Percentiles rank a stretch among this genome's conserved stretches.
Conservation (phyloP, 768 basidiomycete species). For the Xerocomus brunneocitrinus region DNA sequence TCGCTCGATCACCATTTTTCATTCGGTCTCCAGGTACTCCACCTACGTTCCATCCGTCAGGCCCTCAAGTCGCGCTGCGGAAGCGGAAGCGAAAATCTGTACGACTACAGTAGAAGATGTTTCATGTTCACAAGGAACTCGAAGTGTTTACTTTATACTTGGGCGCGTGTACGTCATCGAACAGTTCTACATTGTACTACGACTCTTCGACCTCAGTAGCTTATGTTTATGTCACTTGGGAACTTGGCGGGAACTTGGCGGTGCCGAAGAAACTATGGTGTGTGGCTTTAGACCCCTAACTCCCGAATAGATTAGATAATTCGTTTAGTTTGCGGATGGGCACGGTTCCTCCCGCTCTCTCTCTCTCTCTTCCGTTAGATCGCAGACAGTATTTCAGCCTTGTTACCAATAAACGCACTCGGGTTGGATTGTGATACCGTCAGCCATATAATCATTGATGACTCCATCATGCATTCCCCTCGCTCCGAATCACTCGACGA, state of each 20-base stretch:
- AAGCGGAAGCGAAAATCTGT: conserved; percentile 22
- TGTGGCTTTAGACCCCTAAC: conserved; percentile 7
- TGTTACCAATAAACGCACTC: conserved; percentile 6
- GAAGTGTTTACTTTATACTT: background rate
- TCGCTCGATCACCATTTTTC: conserved; percentile 14
- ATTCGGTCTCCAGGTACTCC: conserved; percentile 2
- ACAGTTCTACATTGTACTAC: background rate
- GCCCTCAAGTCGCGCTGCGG: conserved; percentile 14
- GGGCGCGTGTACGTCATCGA: background rate
- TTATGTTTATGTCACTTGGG: background rate
- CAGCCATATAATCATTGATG: background rate
- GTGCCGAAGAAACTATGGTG: too few relatives aligned
- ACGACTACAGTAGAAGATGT: conserved; percentile 18
- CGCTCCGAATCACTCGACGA: background rate
- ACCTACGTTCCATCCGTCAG: background rate
- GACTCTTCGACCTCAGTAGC: background rate
- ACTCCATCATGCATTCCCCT: background rate
- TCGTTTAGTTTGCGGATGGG: too few relatives aligned
- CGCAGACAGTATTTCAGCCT: background rate
- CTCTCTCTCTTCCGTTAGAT: conserved; percentile 1
- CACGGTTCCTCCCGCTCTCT: background rate
- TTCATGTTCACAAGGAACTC: background rate
- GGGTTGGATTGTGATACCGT: background rate
- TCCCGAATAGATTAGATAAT: background rate
- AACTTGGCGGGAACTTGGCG: background rate